phyloP scores from a whole-genome alignment of 176 grass and related monocot species.

The Sorghum bicolor region Sorghum_bicolor_NCBIv3 NC_012873.2:61449501-61450000 shows the following conservation, averaged over 20 bases:
- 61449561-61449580: slow-evolving; percentile 24
- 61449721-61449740: background rate
- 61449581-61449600: background rate
- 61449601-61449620: background rate
- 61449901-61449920: background rate
- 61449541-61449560: background rate
- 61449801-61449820: slow-evolving; percentile 39
- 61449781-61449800: slow-evolving; percentile 51
- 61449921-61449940: background rate
- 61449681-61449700: background rate
- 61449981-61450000: slow-evolving; percentile 12
- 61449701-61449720: slow-evolving; percentile 1
- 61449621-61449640: background rate
- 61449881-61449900: background rate
- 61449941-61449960: slow-evolving; percentile 16
- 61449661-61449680: slow-evolving; percentile 34
- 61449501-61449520: background rate
- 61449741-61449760: slow-evolving; percentile 23
- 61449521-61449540: too few relatives aligned
- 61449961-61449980: slow-evolving; percentile 22
- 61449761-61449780: slow-evolving; percentile 26
- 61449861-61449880: background rate
- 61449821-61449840: background rate
- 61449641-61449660: background rate
- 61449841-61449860: background rate